Base-by-base conservation (phyloP, 2,329 filamentous ascomycete species). In the Alternaria ethzedia region DNA sequence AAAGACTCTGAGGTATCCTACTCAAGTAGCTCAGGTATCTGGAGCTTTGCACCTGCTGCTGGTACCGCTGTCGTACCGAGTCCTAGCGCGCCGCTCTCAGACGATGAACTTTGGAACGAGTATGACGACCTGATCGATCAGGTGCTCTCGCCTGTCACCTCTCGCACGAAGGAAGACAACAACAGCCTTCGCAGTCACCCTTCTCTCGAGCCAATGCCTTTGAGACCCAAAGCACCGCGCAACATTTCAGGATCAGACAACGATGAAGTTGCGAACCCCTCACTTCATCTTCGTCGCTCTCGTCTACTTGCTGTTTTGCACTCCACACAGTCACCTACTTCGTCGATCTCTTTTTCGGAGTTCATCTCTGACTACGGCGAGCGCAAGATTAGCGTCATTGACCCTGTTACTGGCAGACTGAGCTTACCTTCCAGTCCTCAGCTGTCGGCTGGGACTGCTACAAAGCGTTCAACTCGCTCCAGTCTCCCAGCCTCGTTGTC, bases 51-150 rank as follows among this genome's bases (percentile, higher is more conserved):
- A 12, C 86, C 86, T 6, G 88, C 89, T 4, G 67, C 65, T 41
- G 73, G 75, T 11, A 91, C 89, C 15, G 90, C 91, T 7, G 81
- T 93, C 3, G 83, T 91, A 21, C 91, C 91, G 0, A 82, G 83
- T 4, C 84, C 87, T 2, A 84, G 83, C 47, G 88, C 89, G 5
- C 89, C 88, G 0, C 85, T 90, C 5, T 88, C 83, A 1, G 92
- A 96, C 68, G 95, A 97, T 71, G 95, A 97, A 75, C 87, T 97
- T 2, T 98, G 95, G 95, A 90, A 94, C 55, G 95, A 97, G 79
- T 97, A 96, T 75, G 90, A 98, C 69, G 95, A 97, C 71, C 83
- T 97, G 12, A 87, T 97, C 57, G 91, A 92, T 56, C 90, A 92
- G 61, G 86, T 89, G 11, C 85, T 88, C 54, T 86, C 85, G 5